phyloP scores from a whole-genome alignment of 2,329 filamentous ascomycete genomes.

The Scleromitrula shiraiana region DNA sequence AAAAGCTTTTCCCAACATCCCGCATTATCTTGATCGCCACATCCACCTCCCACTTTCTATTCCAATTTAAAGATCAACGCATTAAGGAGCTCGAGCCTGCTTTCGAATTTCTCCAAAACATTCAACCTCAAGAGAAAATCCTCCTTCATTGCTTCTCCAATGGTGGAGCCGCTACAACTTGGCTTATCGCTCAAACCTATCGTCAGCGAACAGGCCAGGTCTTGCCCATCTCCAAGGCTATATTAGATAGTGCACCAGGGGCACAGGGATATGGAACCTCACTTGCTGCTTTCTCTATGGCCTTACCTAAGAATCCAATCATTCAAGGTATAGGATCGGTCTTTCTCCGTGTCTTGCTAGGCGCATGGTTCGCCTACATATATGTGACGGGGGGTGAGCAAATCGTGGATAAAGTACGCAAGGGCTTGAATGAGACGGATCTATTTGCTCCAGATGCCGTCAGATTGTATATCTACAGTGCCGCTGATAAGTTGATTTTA shows the following conservation, averaged over 20 bases:
- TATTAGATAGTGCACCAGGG: background rate
- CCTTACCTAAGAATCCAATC: background rate
- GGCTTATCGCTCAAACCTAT: background rate
- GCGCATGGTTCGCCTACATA: background rate
- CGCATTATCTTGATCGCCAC: background rate
- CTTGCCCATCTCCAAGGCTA: background rate
- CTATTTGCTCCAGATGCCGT: background rate
- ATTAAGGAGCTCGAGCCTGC: background rate
- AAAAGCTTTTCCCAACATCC: background rate
- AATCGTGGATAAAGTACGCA: background rate
- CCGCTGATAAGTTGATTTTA: slow-evolving; percentile 16
- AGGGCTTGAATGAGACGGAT: background rate
- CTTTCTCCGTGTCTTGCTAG: background rate
- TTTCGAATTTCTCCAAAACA: background rate
- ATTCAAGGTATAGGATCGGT: background rate
- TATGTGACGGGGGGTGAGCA: background rate
- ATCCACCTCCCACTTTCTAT: background rate
- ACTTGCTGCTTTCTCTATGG: background rate
- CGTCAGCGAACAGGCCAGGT: background rate
- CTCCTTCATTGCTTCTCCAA: background rate
- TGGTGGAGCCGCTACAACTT: background rate
- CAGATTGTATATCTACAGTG: slow-evolving; percentile 1
- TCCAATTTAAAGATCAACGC: background rate
- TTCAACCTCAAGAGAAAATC: background rate
- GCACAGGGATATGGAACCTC: background rate